phyloP scores from a whole-genome alignment of 306 rosid genomes.

The Hippophae tibetana region DNA sequence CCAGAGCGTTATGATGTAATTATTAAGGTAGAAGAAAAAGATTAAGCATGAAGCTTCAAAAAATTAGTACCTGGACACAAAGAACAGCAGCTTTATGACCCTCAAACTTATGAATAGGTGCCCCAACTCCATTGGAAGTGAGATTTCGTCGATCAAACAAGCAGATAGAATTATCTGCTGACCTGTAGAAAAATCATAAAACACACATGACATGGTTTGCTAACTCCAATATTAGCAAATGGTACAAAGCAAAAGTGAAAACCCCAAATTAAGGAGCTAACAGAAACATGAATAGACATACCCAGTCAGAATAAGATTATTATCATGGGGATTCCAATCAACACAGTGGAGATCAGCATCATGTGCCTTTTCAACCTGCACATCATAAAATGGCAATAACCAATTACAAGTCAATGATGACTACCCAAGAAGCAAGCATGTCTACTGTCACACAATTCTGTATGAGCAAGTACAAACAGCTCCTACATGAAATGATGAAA shows the following conservation, averaged over 20 bases:
- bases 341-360: conserved; percentile 89
- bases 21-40: too few species aligned
- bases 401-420: neutral
- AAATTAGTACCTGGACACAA: too few species aligned
- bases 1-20: too few species aligned
- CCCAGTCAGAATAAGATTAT: conserved; percentile 85
- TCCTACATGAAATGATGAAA: too few species aligned
- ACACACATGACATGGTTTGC: too few species aligned
- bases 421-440: neutral
- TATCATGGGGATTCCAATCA: conserved; percentile 88
- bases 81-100: conserved; percentile 35
- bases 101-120: conserved; percentile 31
- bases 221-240: too few species aligned
- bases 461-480: neutral
- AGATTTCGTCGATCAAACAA: conserved; percentile 78
- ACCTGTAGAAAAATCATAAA: conserved; percentile 28
- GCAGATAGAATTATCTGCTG: conserved; percentile 47
- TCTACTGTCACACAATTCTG: neutral
- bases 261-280: conserved; percentile 2
- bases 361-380: conserved; percentile 91
- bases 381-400: conserved; percentile 7
- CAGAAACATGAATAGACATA: conserved; percentile 16
- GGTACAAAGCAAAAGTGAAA: conserved; percentile 2
- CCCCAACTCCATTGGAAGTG: conserved; percentile 28
- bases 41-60: too few species aligned